Evolutionary conservation across 768 basidiomycete species (phyloP), one percentile per base, ranked within the genome.

Genomic region (Boletellus ananiceps): DNA sequence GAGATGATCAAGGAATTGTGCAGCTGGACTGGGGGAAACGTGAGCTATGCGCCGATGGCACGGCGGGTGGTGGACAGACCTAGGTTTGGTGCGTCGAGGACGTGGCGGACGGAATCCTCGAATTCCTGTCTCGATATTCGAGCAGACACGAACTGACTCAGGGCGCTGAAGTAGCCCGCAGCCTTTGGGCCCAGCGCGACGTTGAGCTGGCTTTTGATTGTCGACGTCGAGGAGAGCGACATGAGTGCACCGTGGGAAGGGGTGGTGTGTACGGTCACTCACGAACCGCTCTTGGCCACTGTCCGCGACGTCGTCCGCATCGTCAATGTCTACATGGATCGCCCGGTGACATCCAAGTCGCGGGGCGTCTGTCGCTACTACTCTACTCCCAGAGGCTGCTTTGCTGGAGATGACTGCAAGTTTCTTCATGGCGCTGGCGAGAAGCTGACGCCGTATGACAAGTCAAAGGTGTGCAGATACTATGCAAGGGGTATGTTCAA

Each of bases 1-100:
- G 88, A 88, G 27, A 91, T 89, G 32, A 92, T 82, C 29, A 92
- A 74, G 11, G 88, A 82, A 65, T 92, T 92, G 62, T 92, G 89
- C 2, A 90, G 70, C 65, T 88, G 87, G 25, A 89, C 85, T 84
- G 52, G n/a, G 37, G 9, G 49, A 29, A 51, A 23, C 21, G 49
- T 62, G 19, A 60, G 59, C 25, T 12, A n/a, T 15, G 11, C 11
- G 36, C 27, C 14, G 33, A 40, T 16, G 16, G 21, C 7, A 23
- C 14, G 16, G 44, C 23, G 40, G 38, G 18, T 16, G 40, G 25
- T 8, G n/a, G 35, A 65, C 61, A 16, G 32, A 74, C 76, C 69
- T 19, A 87, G 74, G 45, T 74, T 76, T 19, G 82, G 74, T 1
- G 79, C 76, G 57, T 81, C 81, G 31, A 91, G 74, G 7, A 76